phyloP scores from a whole-genome alignment of 2,329 filamentous ascomycete species.

The Cladosporium sp. region DNA sequence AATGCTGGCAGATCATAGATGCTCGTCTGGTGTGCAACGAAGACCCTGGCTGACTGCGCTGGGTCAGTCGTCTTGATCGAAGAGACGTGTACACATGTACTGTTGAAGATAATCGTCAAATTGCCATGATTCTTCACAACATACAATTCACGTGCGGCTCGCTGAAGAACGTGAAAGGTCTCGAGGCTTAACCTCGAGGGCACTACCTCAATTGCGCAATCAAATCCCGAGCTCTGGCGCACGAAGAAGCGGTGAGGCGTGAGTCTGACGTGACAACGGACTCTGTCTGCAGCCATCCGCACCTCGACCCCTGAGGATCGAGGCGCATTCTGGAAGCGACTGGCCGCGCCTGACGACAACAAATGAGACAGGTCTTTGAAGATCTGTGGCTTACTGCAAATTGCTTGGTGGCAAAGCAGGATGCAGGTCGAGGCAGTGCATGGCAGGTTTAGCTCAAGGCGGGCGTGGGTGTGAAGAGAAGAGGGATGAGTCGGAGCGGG shows the following conservation, averaged over 20 bases:
- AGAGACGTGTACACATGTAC: neutral
- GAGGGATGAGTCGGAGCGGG: constrained; percentile 10
- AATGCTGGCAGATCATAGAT: neutral
- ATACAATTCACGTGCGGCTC: neutral
- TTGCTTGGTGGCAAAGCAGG: constrained; percentile 2
- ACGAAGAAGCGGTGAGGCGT: constrained; percentile 23
- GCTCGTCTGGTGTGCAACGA: neutral
- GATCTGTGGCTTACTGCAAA: constrained; percentile 14
- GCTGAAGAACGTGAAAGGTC: neutral
- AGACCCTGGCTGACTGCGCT: neutral
- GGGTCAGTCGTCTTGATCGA: neutral
- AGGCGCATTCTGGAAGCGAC: constrained; percentile 23
- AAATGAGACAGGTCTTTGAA: constrained; percentile 18
- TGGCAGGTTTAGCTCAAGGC: neutral
- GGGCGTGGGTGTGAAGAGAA: constrained; percentile 11
- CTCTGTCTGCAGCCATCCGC: constrained; percentile 12
- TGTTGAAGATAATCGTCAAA: neutral
- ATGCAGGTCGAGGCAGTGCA: constrained; percentile 13
- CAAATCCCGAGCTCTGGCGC: constrained; percentile 4
- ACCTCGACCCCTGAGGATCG: constrained; percentile 13
- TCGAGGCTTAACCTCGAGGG: neutral
- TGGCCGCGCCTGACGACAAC: constrained; percentile 14
- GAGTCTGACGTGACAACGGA: constrained; percentile 20
- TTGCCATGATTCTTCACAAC: neutral
- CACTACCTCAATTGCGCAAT: constrained; percentile 17